Conservation (phyloP, 2,329 filamentous ascomycete species). For the Apiospora pterosperma region DNA sequence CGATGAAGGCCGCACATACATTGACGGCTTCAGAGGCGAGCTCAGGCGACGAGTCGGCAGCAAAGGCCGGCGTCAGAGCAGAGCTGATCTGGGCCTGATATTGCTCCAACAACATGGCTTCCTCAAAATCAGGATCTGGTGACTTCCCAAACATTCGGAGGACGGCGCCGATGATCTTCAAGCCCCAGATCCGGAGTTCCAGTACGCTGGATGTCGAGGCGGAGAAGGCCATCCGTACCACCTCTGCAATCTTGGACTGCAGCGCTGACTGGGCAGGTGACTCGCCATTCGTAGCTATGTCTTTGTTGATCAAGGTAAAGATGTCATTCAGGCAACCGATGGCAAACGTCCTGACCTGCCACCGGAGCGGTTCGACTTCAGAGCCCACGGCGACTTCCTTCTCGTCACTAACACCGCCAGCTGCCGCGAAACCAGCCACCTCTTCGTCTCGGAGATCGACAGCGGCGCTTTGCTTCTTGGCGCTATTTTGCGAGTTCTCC, state of each 20-base stretch:
- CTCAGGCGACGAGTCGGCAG: slow-evolving; percentile 91
- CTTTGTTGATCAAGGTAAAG: slow-evolving; percentile 73
- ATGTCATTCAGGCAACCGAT: slow-evolving; percentile 86
- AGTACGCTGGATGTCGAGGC: slow-evolving; percentile 92
- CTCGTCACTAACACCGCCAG: slow-evolving; percentile 55
- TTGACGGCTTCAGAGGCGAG: slow-evolving; percentile 94
- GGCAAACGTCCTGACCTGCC: slow-evolving; percentile 94
- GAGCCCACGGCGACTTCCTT: slow-evolving; percentile 47
- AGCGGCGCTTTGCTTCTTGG: slow-evolving; percentile 46
- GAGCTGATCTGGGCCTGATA: slow-evolving; percentile 99
- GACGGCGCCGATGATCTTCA: slow-evolving; percentile 91
- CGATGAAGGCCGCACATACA: slow-evolving; percentile 96
- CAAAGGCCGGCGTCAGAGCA: slow-evolving; percentile 92
- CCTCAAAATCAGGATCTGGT: slow-evolving; percentile 95
- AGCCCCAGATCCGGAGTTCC: slow-evolving; percentile 82
- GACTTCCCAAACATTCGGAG: slow-evolving; percentile 95
- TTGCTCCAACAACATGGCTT: slow-evolving; percentile 92
- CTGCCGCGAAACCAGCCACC: slow-evolving; percentile 89
- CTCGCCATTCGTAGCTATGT: slow-evolving; percentile 73
- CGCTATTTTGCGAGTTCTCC: slow-evolving; percentile 43
- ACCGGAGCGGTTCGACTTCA: slow-evolving; percentile 84
- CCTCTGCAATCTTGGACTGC: slow-evolving; percentile 82
- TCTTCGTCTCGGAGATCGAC: slow-evolving; percentile 95
- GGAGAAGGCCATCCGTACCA: slow-evolving; percentile 95
- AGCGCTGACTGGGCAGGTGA: slow-evolving; percentile 75